Base-by-base conservation (phyloP, 192 early-diverging fungal species). In the Borealophlyctis nickersoniae region DNA sequence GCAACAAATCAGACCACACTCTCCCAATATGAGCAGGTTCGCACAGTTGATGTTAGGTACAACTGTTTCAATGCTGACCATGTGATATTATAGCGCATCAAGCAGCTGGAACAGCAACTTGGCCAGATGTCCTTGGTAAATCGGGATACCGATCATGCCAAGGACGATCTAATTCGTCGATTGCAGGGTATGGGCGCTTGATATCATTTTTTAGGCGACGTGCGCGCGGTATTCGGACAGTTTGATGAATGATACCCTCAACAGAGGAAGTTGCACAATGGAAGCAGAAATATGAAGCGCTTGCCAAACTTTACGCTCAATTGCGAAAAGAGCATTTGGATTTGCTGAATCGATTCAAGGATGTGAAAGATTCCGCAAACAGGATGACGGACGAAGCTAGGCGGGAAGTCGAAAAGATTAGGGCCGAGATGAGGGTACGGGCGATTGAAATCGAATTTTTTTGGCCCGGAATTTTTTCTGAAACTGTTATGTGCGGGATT, bases 261-360 rank as follows among this genome's bases (percentile, higher is more conserved):
- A 31, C 56, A 68, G 91, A 93, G 34, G 92, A 98, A 84, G 81
- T 99, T 27, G 86, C 89, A 69, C 91, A 95, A 74, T 95, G 93
- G 92, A 93, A 89, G 78, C 90, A 95, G 72, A 99, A 96, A 77
- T 97, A 97, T 73, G 94, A 97, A 73, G 91, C 94, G 19, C 77
- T 99, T 36, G 95, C 95, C 58, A 99, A 99, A 60, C 80, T 97
- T n/a, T 99, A 99, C 70, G 92, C 95, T 9, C 91, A 96, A 72
- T 77, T 99, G 31, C 86, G 96, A 49, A 93, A 97, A 63, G 93
- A 95, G 66, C 93, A 99, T 70, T 75, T 99, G 56, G 95, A 95
- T 36, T 75, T 99, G 24, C 80, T 97, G 65, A 86, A 83, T 49
- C 93, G 94, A 75, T 94, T 90, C 77, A 96, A 95, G 73, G 76